phyloP scores from a whole-genome alignment of 331 rosid genomes.

The Cydonia oblonga region DNA sequence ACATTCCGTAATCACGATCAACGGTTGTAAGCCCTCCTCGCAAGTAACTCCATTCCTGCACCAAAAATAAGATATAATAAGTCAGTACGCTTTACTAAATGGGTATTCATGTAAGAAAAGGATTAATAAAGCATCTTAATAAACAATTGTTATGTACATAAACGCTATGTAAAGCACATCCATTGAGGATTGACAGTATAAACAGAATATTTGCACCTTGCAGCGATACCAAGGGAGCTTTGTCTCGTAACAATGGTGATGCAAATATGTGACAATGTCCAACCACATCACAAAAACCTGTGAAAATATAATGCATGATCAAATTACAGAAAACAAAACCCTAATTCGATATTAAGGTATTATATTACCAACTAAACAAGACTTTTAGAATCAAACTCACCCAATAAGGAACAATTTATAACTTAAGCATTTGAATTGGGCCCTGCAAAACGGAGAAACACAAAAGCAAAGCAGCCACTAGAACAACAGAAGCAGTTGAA shows the following conservation, averaged over 20 bases:
- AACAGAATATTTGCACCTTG: constrained; percentile 25
- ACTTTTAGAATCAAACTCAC: constrained; percentile 16
- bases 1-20: constrained; percentile 64
- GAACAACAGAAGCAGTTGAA: constrained; percentile 61
- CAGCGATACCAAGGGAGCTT: constrained; percentile 92
- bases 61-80: background rate
- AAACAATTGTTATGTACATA: background rate
- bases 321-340: background rate
- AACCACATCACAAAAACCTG: constrained; percentile 72
- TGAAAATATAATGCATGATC: background rate
- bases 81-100: background rate
- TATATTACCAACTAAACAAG: background rate
- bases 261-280: constrained; percentile 73
- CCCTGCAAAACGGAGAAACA: constrained; percentile 31
- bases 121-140: background rate
- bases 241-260: constrained; percentile 67
- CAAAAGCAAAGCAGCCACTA: constrained; percentile 32
- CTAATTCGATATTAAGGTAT: background rate
- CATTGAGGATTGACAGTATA: background rate
- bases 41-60: constrained; percentile 60
- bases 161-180: background rate
- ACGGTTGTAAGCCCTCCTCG: constrained; percentile 75
- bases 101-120: background rate
- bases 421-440: constrained; percentile 34
- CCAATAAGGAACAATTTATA: constrained; percentile 67